Evolutionary conservation across 2,329 filamentous ascomycete species (phyloP).

Genomic region (Balansia obtecta): DNA sequence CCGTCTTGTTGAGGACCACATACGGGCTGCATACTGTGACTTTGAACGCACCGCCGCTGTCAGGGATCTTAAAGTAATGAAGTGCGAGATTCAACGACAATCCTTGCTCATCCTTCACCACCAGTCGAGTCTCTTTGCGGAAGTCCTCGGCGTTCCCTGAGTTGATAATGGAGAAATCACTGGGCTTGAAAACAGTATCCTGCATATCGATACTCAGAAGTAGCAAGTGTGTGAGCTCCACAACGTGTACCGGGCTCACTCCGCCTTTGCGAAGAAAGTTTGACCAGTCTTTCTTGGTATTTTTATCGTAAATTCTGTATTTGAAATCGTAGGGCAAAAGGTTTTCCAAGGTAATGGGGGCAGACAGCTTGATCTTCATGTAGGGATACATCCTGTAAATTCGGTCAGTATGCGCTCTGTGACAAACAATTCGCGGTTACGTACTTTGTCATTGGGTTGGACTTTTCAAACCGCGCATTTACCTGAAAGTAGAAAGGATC

Average conservation of each 20-base stretch:
- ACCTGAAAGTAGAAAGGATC: constrained; percentile 97
- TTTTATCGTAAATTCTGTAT: constrained; percentile 97
- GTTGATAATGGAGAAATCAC: constrained; percentile 96
- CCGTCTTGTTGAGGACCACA: constrained; percentile 89
- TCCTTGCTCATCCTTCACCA: constrained; percentile 75
- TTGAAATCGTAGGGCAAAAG: constrained; percentile 96
- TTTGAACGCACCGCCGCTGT: constrained; percentile 91
- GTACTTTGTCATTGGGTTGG: constrained; percentile 67
- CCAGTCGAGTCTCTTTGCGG: constrained; percentile 63
- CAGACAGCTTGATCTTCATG: constrained; percentile 85
- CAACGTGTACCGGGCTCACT: constrained; percentile 92
- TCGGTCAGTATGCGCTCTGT: background rate
- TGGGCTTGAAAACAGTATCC: constrained; percentile 86
- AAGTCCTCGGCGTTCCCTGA: constrained; percentile 80
- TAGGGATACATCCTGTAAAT: constrained; percentile 65
- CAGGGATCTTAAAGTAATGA: constrained; percentile 81
- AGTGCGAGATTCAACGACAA: constrained; percentile 69
- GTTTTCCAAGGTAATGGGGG: constrained; percentile 89
- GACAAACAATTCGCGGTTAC: constrained; percentile 11
- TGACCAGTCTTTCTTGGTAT: constrained; percentile 97
- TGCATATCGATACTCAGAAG: constrained; percentile 93
- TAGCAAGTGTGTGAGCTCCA: constrained; percentile 86
- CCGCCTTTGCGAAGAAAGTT: constrained; percentile 96
- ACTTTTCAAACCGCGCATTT: constrained; percentile 72
- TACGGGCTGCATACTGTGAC: constrained; percentile 94